Conservation (phyloP, 768 basidiomycete genomes). For the Pleurotus giganteus region DNA sequence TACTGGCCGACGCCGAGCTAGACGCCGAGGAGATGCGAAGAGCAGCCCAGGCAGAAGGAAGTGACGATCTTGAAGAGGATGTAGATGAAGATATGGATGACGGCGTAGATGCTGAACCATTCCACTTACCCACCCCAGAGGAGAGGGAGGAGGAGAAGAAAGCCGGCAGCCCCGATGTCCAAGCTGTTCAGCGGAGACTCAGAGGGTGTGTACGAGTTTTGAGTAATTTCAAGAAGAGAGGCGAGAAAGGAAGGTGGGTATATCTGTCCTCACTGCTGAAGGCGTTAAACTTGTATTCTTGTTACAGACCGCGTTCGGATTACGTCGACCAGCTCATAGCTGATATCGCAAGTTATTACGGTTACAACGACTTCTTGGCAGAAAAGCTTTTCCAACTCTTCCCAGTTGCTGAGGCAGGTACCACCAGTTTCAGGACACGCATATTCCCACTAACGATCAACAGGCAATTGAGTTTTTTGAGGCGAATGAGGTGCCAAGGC, state of each 20-base stretch:
- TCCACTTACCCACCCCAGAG: slow-evolving; percentile 67
- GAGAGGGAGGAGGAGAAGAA: slow-evolving; percentile 74
- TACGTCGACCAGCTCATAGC: slow-evolving; percentile 84
- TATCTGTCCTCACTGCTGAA: slow-evolving; percentile 8
- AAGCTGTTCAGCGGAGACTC: slow-evolving; percentile 77
- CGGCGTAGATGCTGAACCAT: slow-evolving; percentile 43
- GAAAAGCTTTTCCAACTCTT: slow-evolving; percentile 96
- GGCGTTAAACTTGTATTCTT: slow-evolving; percentile 7
- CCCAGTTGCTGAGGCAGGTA: slow-evolving; percentile 80
- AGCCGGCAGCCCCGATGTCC: slow-evolving; percentile 67
- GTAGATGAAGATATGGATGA: slow-evolving; percentile 39
- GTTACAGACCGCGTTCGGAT: slow-evolving; percentile 77
- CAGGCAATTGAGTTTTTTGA: slow-evolving; percentile 99
- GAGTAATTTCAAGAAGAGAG: slow-evolving; percentile 66
- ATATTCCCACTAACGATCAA: not conserved
- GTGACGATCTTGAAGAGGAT: slow-evolving; percentile 47
- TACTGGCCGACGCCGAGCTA: slow-evolving; percentile 64
- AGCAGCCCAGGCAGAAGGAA: slow-evolving; percentile 47
- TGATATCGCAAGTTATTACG: slow-evolving; percentile 95
- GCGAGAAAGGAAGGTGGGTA: slow-evolving; percentile 65
- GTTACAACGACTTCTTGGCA: slow-evolving; percentile 93
- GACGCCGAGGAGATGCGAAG: slow-evolving; percentile 65
- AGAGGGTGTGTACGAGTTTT: slow-evolving; percentile 72
- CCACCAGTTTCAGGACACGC: slow-evolving; percentile 9
- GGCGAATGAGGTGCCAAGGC: slow-evolving; percentile 92